A percentile compares a stretch with the other conserved stretches of the same genome.
These are phyloP conservation scores for Tolypocladium ovalisporum DNA, from an alignment of 2,329 filamentous ascomycete genomes.

Conservation along the genomic window DNA sequence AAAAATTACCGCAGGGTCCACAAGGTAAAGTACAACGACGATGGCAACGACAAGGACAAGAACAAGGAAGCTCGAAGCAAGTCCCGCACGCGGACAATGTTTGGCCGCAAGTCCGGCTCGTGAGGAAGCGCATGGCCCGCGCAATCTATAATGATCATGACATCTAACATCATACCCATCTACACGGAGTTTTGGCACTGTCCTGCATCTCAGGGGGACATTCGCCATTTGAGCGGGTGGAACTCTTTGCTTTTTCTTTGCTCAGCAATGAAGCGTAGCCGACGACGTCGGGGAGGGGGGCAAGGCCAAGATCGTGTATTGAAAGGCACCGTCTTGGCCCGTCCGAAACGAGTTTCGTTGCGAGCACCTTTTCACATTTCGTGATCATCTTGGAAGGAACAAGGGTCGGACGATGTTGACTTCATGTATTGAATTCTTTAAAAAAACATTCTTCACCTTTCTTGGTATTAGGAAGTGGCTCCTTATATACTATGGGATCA, in stretches of 20 bases:
- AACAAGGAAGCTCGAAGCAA: constrained; percentile 58
- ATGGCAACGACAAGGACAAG: constrained; percentile 34
- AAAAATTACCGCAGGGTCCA: constrained; percentile 64
- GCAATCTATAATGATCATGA: constrained; percentile 17
- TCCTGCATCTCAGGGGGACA: constrained; percentile 6
- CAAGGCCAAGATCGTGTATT: background rate
- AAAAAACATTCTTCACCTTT: background rate
- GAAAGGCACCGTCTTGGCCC: background rate
- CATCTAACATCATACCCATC: constrained; percentile 18
- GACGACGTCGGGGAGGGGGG: background rate
- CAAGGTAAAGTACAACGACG: constrained; percentile 83
- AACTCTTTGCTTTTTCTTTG: constrained; percentile 4
- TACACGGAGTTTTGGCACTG: constrained; percentile 19
- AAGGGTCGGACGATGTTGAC: constrained; percentile 1
- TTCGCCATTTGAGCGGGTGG: constrained; percentile 9
- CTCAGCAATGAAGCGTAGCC: background rate
- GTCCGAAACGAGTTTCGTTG: background rate
- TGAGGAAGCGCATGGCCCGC: background rate
- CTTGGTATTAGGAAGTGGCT: background rate
- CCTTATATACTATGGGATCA: constrained; percentile 4
- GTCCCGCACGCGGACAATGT: constrained; percentile 64
- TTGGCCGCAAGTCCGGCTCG: constrained; percentile 35
- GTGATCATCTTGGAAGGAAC: background rate
- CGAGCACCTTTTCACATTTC: background rate
- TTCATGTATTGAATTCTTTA: constrained; percentile 1